Conservation (phyloP, 176 grass and related monocot genomes). For the Typha latifolia region DNA sequence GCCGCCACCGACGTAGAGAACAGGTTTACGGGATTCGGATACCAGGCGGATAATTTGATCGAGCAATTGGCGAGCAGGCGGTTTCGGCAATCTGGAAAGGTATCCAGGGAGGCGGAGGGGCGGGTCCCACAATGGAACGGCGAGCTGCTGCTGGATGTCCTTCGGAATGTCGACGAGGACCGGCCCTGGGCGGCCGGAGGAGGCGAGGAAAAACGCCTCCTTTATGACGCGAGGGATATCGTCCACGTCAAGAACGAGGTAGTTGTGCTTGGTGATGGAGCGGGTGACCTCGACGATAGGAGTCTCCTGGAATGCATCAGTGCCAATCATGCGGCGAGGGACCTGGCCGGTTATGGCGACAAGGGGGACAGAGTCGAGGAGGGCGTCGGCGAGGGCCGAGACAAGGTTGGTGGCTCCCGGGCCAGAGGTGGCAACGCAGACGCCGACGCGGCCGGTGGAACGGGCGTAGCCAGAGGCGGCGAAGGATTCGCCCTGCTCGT, state of each 20-base stretch:
- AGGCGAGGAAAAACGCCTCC: slow-evolving; percentile 83
- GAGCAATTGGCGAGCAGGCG: slow-evolving; percentile 37
- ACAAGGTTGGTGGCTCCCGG: slow-evolving; percentile 96
- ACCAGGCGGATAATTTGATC: slow-evolving; percentile 83
- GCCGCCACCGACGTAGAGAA: slow-evolving; percentile 90
- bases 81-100: slow-evolving; percentile 71
- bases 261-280: slow-evolving; percentile 98
- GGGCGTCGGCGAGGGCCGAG: slow-evolving; percentile 85
- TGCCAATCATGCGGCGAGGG: slow-evolving; percentile 93
- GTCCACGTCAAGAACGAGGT: slow-evolving; percentile 68
- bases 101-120: slow-evolving; percentile 58
- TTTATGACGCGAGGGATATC: slow-evolving; percentile 80
- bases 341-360: slow-evolving; percentile 97
- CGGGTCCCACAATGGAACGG: slow-evolving; percentile 57
- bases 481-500: slow-evolving; percentile 93
- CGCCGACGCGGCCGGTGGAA: slow-evolving; percentile 61
- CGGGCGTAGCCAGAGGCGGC: slow-evolving; percentile 82
- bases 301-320: slow-evolving; percentile 97
- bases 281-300: slow-evolving; percentile 98
- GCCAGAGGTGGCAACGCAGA: slow-evolving; percentile 90
- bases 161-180: slow-evolving; percentile 92
- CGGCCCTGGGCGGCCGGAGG: slow-evolving; percentile 59
- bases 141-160: slow-evolving; percentile 91
- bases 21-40: slow-evolving; percentile 50
- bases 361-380: slow-evolving; percentile 87